These are phyloP conservation scores for Kodamaea lidongshanica DNA, from an alignment of 805 yeast genomes.

Conservation along the genomic window DNA sequence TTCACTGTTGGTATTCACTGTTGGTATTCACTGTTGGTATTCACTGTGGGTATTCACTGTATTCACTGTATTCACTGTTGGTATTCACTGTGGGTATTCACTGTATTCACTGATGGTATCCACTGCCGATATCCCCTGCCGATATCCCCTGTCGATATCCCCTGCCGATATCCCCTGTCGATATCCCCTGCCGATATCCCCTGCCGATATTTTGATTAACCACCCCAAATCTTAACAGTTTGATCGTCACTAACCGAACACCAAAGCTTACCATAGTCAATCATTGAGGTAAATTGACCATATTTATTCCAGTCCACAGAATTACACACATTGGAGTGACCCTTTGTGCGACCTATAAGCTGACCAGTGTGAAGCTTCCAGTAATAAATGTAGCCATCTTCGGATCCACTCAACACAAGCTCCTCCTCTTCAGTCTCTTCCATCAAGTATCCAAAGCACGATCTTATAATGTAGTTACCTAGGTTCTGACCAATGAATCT, in stretches of 20 bases:
- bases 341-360: conserved; percentile 53
- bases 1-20: too few relatives aligned
- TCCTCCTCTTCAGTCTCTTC: conserved; percentile 43
- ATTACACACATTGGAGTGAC: conserved; percentile 64
- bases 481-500: conserved; percentile 72
- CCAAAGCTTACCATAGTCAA: conserved; percentile 48
- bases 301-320: conserved; percentile 66
- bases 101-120: too few relatives aligned
- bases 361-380: conserved; percentile 75
- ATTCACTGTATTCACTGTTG: background rate
- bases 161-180: too few relatives aligned
- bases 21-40: conserved; percentile 1
- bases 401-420: conserved; percentile 73
- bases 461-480: conserved; percentile 61
- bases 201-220: too few relatives aligned
- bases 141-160: too few relatives aligned
- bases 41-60: background rate
- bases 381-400: conserved; percentile 68
- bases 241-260: conserved; percentile 86
- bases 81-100: too few relatives aligned
- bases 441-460: conserved; percentile 64
- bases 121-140: too few relatives aligned
- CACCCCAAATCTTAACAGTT: conserved; percentile 63
- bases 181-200: too few relatives aligned
- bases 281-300: conserved; percentile 11